Evolutionary conservation across 1,284 basidiomycete genomes (phyloP).

Genomic region (Coriolopsis trogii): DNA sequence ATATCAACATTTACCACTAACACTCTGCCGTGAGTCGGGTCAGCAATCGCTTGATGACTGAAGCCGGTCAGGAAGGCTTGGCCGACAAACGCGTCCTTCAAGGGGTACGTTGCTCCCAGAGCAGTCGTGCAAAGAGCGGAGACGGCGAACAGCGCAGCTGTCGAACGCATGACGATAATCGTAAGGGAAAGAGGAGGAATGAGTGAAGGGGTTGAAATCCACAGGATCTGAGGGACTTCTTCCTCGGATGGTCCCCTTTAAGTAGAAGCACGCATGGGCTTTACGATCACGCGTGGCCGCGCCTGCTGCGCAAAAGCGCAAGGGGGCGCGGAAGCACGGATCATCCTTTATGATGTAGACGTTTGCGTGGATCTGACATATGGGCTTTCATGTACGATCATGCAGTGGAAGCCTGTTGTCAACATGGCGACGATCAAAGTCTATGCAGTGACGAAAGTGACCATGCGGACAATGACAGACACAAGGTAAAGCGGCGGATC

Average conservation of each 20-base stretch:
- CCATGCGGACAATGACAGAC: too few relatives aligned
- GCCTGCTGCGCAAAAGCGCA: too few relatives aligned
- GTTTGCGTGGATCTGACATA: too few relatives aligned
- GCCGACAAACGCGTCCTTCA: slow-evolving; percentile 51
- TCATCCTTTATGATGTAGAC: slow-evolving; percentile 18
- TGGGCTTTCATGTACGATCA: too few relatives aligned
- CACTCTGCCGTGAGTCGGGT: slow-evolving; percentile 69
- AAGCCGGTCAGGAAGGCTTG: slow-evolving; percentile 53
- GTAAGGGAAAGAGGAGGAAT: background rate
- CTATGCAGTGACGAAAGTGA: too few relatives aligned
- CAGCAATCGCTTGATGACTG: slow-evolving; percentile 51
- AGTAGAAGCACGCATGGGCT: too few relatives aligned
- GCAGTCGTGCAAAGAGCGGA: slow-evolving; percentile 25
- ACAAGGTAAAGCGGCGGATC: too few relatives aligned
- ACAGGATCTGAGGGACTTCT: slow-evolving; percentile 19
- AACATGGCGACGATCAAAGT: slow-evolving; percentile 15
- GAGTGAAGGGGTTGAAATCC: slow-evolving; percentile 18
- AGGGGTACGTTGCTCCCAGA: slow-evolving; percentile 41
- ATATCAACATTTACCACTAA: slow-evolving; percentile 33
- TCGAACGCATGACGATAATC: slow-evolving; percentile 26
- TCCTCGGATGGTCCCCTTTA: slow-evolving; percentile 3
- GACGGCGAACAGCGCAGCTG: slow-evolving; percentile 24
- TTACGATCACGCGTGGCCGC: too few relatives aligned
- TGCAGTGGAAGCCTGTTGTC: background rate
- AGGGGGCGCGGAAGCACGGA: too few relatives aligned